Evolutionary conservation across 1,139 yeast species (phyloP).

Genomic region (Pichiaceae sp.): DNA sequence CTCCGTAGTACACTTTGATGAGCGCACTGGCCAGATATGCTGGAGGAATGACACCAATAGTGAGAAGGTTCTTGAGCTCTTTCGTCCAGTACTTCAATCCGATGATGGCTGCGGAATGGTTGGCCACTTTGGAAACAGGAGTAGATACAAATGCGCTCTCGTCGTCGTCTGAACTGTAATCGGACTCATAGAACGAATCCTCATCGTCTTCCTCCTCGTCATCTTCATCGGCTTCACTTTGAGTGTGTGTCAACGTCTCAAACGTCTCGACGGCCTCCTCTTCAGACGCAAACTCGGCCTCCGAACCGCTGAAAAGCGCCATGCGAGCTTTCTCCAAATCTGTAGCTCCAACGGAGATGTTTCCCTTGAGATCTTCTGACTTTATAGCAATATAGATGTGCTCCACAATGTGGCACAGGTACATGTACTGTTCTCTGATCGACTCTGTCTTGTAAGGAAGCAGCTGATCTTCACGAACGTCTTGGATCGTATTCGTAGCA

Average conservation of each 20-base stretch:
- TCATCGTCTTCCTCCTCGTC: constrained; percentile 31
- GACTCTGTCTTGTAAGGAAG: constrained; percentile 75
- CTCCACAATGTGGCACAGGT: constrained; percentile 68
- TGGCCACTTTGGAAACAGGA: constrained; percentile 40
- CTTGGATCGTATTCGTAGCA: constrained; percentile 43
- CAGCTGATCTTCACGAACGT: constrained; percentile 49
- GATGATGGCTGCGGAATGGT: constrained; percentile 65
- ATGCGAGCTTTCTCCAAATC: constrained; percentile 21
- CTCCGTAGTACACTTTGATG: constrained; percentile 63
- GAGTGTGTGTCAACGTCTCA: constrained; percentile 30
- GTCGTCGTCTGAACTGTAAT: constrained; percentile 23
- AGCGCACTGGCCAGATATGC: constrained; percentile 50
- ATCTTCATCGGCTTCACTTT: constrained; percentile 34
- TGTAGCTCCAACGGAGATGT: constrained; percentile 57
- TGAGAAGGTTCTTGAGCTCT: constrained; percentile 72
- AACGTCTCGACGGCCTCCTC: constrained; percentile 20
- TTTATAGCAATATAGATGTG: constrained; percentile 74
- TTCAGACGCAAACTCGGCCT: constrained; percentile 6
- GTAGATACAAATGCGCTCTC: constrained; percentile 23
- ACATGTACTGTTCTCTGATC: constrained; percentile 61
- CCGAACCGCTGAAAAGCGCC: constrained; percentile 6
- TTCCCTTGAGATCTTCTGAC: constrained; percentile 70
- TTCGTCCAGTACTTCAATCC: constrained; percentile 83
- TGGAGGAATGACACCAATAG: constrained; percentile 80
- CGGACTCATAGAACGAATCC: constrained; percentile 36